A percentile compares a stretch with the other conserved stretches of the same genome.
Conservation (phyloP, 768 basidiomycete genomes). For the Omphalotus guepiniiformis region DNA sequence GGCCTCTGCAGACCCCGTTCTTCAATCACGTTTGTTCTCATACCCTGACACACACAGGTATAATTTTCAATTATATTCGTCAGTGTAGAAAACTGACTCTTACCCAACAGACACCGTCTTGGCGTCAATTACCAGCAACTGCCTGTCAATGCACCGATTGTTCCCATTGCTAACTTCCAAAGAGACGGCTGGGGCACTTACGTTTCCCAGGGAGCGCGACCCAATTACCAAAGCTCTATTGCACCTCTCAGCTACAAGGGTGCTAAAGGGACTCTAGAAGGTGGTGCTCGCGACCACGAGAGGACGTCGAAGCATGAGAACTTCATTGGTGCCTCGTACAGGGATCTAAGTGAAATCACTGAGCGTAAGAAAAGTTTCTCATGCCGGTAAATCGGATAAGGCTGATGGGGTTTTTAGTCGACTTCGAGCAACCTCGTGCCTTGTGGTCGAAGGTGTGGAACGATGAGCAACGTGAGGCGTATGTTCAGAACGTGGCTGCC, state of each 20-base stretch:
- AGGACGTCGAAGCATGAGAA: constrained; percentile 57
- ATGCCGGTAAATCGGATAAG: neutral
- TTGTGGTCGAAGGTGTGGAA: constrained; percentile 68
- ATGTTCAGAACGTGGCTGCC: constrained; percentile 62
- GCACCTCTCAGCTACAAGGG: constrained; percentile 62
- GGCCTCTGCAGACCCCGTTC: constrained; percentile 85
- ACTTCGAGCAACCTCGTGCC: constrained; percentile 80
- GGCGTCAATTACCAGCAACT: constrained; percentile 81
- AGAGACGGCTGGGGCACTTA: constrained; percentile 71
- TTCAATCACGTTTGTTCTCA: constrained; percentile 92
- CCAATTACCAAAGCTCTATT: constrained; percentile 85
- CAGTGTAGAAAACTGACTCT: neutral
- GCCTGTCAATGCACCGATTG: constrained; percentile 79
- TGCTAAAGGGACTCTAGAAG: constrained; percentile 43
- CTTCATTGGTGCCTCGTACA: constrained; percentile 67
- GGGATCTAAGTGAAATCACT: constrained; percentile 69
- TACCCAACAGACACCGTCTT: constrained; percentile 56
- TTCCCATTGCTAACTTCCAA: constrained; percentile 86
- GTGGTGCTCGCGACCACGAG: constrained; percentile 34
- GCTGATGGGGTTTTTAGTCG: constrained; percentile 40
- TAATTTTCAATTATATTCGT: no score
- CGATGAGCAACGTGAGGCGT: constrained; percentile 53
- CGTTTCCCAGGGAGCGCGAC: constrained; percentile 77
- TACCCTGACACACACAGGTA: constrained; percentile 80
- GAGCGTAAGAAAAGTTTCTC: constrained; percentile 47